Percentiles rank a stretch among this genome's conserved stretches.
These are phyloP conservation scores for Fusarium oxysporum DNA, from an alignment of 2,329 filamentous ascomycete species.

Conservation along the genomic window DNA sequence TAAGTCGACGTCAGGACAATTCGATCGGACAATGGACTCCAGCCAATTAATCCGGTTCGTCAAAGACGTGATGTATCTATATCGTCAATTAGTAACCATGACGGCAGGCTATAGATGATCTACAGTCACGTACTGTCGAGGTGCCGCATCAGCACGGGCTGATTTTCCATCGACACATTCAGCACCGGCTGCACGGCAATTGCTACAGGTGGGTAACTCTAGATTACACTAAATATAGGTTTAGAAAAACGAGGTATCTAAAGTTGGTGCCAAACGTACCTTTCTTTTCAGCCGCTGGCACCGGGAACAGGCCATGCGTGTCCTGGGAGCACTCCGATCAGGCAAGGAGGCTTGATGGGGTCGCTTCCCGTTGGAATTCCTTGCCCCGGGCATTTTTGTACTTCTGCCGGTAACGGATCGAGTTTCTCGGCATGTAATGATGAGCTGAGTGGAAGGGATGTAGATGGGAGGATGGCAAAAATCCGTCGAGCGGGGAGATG, in stretches of 20 bases:
- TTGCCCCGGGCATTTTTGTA: slow-evolving; percentile 26
- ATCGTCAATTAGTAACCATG: background rate
- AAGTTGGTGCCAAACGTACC: slow-evolving; percentile 43
- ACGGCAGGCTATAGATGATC: fast-evolving
- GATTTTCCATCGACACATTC: slow-evolving; percentile 59
- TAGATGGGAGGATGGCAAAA: slow-evolving; percentile 22
- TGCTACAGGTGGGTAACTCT: slow-evolving; percentile 54
- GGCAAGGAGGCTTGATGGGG: background rate
- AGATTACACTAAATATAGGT: slow-evolving; percentile 57
- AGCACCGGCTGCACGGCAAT: slow-evolving; percentile 56
- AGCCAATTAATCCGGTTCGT: slow-evolving; percentile 59
- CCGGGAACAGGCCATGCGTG: slow-evolving; percentile 47
- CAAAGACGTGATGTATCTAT: slow-evolving; percentile 50
- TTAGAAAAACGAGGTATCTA: background rate
- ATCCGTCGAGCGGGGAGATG: slow-evolving; percentile 28
- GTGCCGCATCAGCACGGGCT: slow-evolving; percentile 53
- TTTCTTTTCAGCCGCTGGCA: slow-evolving; percentile 64
- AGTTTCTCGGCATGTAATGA: background rate
- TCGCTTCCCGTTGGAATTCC: background rate
- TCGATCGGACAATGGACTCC: slow-evolving; percentile 56
- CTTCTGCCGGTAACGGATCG: background rate
- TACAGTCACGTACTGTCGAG: slow-evolving; percentile 52
- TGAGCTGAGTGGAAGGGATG: background rate
- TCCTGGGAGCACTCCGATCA: background rate
- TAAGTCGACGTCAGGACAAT: slow-evolving; percentile 58